Conservation (phyloP, 345 rosid species). For the Laguncularia racemosa region DNA sequence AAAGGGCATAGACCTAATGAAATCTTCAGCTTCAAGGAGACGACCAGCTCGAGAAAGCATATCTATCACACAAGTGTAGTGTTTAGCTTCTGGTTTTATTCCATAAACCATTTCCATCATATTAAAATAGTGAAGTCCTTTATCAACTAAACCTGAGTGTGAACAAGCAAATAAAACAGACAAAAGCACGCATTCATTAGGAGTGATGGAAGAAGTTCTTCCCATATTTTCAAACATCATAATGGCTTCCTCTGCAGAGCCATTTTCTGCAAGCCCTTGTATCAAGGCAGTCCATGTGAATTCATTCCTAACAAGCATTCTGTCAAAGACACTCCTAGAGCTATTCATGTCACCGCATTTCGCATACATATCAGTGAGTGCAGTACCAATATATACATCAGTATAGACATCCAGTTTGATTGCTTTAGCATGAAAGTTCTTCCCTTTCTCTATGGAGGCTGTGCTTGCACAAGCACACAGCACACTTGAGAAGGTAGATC, state of each 20-base stretch:
- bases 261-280: constrained; percentile 53
- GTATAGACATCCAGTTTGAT: constrained; percentile 30
- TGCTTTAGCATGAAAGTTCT: constrained; percentile 44
- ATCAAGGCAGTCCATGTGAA: constrained; percentile 47
- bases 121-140: constrained; percentile 33
- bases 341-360: constrained; percentile 49
- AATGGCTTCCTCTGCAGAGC: constrained; percentile 37
- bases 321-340: constrained; percentile 30
- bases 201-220: constrained; percentile 17
- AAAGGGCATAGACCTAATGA: constrained; percentile 43
- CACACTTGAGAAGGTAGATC: constrained; percentile 40
- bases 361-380: constrained; percentile 55
- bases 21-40: constrained; percentile 46
- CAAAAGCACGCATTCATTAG: constrained; percentile 36
- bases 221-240: constrained; percentile 38
- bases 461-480: constrained; percentile 38
- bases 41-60: constrained; percentile 57
- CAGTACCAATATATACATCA: constrained; percentile 41
- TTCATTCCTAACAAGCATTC: constrained; percentile 34
- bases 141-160: constrained; percentile 40
- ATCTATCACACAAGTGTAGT: constrained; percentile 46
- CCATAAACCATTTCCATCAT: constrained; percentile 34
- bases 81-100: constrained; percentile 33
- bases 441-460: constrained; percentile 44
- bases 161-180: constrained; percentile 56